phyloP scores from a whole-genome alignment of 257 asterid species.

The Plantago ovata region DNA sequence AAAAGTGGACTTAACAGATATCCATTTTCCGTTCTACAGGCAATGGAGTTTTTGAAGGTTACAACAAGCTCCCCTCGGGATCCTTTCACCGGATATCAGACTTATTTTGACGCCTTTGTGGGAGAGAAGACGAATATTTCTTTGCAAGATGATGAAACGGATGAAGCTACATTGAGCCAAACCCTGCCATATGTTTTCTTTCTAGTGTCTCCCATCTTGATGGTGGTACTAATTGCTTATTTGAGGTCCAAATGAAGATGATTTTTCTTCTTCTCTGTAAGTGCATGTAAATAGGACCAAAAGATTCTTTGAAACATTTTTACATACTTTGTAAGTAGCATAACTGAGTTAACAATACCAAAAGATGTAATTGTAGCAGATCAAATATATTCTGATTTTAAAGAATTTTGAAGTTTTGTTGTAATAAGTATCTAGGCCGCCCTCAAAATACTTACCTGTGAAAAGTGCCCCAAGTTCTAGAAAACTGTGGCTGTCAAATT shows the following conservation, averaged over 20 bases:
- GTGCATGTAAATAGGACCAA: background rate
- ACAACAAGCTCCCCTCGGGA: conserved; percentile 25
- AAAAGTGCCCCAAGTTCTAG: too few species aligned
- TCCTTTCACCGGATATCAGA: conserved; percentile 46
- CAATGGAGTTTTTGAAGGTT: conserved; percentile 92
- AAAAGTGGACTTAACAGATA: too few species aligned
- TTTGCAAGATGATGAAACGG: conserved; percentile 35
- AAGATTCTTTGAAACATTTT: background rate
- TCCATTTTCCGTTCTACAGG: conserved; percentile 40
- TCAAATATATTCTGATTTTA: too few species aligned
- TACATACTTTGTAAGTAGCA: background rate
- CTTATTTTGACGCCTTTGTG: conserved; percentile 77
- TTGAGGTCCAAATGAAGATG: conserved; percentile 17
- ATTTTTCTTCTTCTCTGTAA: background rate
- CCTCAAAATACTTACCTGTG: too few species aligned
- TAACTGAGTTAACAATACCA: background rate
- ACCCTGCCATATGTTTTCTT: conserved; percentile 59
- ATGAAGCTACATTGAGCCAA: conserved; percentile 46
- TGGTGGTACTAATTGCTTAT: conserved; percentile 48
- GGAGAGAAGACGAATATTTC: conserved; percentile 41
- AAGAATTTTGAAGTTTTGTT: too few species aligned
- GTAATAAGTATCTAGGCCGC: too few species aligned
- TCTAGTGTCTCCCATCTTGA: conserved; percentile 57
- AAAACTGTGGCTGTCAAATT: too few species aligned
- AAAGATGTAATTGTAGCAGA: too few species aligned